A percentile compares a stretch with the other conserved stretches of the same genome.
These are phyloP conservation scores for Hydnum rufescens DNA, from an alignment of 768 basidiomycete genomes.

Conservation along the genomic window DNA sequence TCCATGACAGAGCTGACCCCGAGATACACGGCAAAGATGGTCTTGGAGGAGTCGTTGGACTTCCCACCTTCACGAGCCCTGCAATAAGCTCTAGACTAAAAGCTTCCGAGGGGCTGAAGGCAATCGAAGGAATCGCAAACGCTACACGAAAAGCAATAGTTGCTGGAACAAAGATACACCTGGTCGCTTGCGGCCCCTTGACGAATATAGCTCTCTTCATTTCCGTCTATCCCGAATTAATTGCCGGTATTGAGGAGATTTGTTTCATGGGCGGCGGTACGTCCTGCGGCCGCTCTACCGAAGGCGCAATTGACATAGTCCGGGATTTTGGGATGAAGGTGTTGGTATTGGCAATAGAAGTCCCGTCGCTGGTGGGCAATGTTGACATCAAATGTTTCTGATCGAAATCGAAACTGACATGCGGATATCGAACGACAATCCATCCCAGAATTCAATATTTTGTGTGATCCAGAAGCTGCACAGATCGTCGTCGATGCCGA, in stretches of 20 bases:
- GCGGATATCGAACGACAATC: background rate
- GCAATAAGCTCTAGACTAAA: background rate
- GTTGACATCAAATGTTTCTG: too few species aligned
- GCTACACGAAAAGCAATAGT: constrained; percentile 37
- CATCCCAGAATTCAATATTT: constrained; percentile 55
- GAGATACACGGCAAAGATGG: constrained; percentile 68
- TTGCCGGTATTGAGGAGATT: constrained; percentile 41
- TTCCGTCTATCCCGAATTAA: constrained; percentile 30
- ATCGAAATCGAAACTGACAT: constrained; percentile 1
- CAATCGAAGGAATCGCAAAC: constrained; percentile 48
- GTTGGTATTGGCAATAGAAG: constrained; percentile 69
- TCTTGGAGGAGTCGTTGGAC: constrained; percentile 65
- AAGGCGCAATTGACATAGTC: too few species aligned
- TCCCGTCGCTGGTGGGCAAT: constrained; percentile 39
- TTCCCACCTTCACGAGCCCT: constrained; percentile 23
- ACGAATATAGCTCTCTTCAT: constrained; percentile 64
- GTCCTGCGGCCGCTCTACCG: too few species aligned
- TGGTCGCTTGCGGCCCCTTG: constrained; percentile 69
- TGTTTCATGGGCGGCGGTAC: constrained; percentile 76
- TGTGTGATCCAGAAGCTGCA: constrained; percentile 69
- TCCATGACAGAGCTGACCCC: constrained; percentile 3
- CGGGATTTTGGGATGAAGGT: constrained; percentile 15
- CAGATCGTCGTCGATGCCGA: constrained; percentile 62
- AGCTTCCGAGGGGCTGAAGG: constrained; percentile 14
- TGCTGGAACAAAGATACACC: constrained; percentile 27